Percentiles rank a stretch among this genome's conserved stretches.
phyloP scores from a whole-genome alignment of 345 rosid species.

The Ceriops tagal region DNA sequence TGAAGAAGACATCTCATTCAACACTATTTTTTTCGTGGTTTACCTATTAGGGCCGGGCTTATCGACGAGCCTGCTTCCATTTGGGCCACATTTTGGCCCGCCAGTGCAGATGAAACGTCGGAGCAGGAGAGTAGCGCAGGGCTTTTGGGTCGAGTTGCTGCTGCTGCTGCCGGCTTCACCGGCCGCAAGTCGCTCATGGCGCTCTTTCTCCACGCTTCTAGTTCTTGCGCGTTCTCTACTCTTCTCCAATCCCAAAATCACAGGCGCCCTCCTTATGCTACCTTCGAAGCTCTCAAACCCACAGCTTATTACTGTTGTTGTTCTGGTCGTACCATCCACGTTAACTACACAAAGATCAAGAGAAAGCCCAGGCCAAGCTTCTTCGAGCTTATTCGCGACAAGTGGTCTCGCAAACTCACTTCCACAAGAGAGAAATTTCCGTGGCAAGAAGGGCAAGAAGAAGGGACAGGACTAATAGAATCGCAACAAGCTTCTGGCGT shows the following conservation, averaged over 20 bases:
- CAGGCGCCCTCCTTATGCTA: not conserved
- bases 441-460: conserved; percentile 53
- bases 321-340: conserved; percentile 27
- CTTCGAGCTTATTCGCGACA: conserved; percentile 60
- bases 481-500: conserved; percentile 22
- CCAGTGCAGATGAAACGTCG: too few species aligned
- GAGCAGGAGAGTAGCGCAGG: too few species aligned
- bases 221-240: conserved; percentile 11
- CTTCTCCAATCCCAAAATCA: conserved; percentile 16
- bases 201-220: conserved; percentile 29
- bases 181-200: conserved; percentile 31
- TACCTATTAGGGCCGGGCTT: too few species aligned
- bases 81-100: too few species aligned
- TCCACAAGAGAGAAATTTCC: conserved; percentile 56
- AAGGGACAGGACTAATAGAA: conserved; percentile 18
- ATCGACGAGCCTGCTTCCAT: too few species aligned
- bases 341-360: conserved; percentile 17
- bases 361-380: conserved; percentile 72
- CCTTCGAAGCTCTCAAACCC: conserved; percentile 15
- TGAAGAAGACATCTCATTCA: too few species aligned
- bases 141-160: too few species aligned
- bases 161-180: too few species aligned
- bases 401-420: conserved; percentile 56
- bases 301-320: conserved; percentile 20
- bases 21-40: too few species aligned